Evolutionary conservation across 78 protist genomes (phyloP).

Genomic region (Mastigamoeba balamuthi): DNA sequence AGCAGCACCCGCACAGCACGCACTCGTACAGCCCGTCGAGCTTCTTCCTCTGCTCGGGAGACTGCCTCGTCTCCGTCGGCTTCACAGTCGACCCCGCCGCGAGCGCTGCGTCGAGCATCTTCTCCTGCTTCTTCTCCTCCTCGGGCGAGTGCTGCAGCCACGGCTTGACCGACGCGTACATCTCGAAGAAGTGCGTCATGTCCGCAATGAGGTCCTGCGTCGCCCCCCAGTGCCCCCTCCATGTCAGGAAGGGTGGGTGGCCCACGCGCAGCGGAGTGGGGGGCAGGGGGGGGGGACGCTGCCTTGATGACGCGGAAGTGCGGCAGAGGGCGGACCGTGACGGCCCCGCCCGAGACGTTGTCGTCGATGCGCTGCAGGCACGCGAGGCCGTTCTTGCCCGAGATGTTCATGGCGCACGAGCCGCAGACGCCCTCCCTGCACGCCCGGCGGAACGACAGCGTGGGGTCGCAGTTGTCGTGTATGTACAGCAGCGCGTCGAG

Average conservation of each 20-base stretch:
- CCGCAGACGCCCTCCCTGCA: conserved; percentile 91
- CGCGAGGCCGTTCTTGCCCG: conserved; percentile 76
- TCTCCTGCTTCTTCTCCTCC: background rate
- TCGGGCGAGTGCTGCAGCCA: conserved; percentile 54
- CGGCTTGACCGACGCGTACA: conserved; percentile 69
- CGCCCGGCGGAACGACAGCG: conserved; percentile 77
- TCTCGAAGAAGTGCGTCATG: conserved; percentile 69
- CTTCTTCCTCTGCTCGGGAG: conserved; percentile 59
- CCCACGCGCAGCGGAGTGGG: background rate
- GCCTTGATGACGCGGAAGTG: conserved; percentile 84
- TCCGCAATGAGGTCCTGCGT: conserved; percentile 49
- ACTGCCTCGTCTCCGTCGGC: conserved; percentile 11
- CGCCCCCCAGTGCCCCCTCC: background rate
- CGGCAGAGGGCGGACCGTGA: conserved; percentile 77
- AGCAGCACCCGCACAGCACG: conserved; percentile 87
- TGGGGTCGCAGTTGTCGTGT: conserved; percentile 72
- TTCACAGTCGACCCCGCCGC: background rate
- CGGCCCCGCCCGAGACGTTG: conserved; percentile 6
- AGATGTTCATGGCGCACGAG: conserved; percentile 87
- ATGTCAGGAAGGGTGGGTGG: background rate
- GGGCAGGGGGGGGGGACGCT: conserved; percentile 5
- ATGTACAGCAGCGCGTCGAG: conserved; percentile 68
- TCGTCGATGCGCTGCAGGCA: conserved; percentile 53
- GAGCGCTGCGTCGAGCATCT: background rate
- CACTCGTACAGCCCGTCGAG: conserved; percentile 90